Evolutionary conservation across 2,329 filamentous ascomycete genomes (phyloP).

Genomic region (Truncatella angustata): DNA sequence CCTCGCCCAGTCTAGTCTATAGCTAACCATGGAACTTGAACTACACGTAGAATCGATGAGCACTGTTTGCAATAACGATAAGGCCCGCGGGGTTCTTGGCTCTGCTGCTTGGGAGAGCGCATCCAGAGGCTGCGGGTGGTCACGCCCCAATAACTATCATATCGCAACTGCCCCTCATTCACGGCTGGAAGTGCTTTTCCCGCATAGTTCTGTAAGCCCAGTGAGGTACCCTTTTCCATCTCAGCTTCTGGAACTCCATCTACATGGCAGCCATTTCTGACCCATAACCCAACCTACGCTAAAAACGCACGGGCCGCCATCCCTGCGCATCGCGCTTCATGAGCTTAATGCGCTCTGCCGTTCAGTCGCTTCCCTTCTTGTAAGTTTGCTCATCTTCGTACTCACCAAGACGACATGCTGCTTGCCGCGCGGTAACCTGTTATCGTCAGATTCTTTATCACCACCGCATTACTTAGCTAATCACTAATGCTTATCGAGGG

Average conservation of each 20-base stretch:
- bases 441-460: background rate
- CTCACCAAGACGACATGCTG: background rate
- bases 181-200: background rate
- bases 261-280: too few species aligned
- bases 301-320: background rate
- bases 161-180: background rate
- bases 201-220: too few species aligned
- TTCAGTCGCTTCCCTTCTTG: background rate
- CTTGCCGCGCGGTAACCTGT: background rate
- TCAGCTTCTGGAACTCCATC: too few species aligned
- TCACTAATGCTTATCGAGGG: conserved; percentile 2
- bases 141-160: background rate
- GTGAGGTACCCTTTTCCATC: too few species aligned
- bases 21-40: too few species aligned
- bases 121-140: background rate
- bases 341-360: background rate
- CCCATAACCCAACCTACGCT: too few species aligned
- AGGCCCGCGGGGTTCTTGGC: background rate
- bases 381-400: background rate
- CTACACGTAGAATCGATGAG: background rate
- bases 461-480: background rate
- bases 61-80: background rate
- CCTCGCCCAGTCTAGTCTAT: too few species aligned
- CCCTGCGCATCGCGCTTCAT: background rate
- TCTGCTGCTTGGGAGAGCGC: too few species aligned